Percentiles rank a stretch among this genome's conserved stretches.
These are phyloP conservation scores for Lasiodiplodia citricola DNA, from an alignment of 2,329 filamentous ascomycete species.

Conservation along the genomic window DNA sequence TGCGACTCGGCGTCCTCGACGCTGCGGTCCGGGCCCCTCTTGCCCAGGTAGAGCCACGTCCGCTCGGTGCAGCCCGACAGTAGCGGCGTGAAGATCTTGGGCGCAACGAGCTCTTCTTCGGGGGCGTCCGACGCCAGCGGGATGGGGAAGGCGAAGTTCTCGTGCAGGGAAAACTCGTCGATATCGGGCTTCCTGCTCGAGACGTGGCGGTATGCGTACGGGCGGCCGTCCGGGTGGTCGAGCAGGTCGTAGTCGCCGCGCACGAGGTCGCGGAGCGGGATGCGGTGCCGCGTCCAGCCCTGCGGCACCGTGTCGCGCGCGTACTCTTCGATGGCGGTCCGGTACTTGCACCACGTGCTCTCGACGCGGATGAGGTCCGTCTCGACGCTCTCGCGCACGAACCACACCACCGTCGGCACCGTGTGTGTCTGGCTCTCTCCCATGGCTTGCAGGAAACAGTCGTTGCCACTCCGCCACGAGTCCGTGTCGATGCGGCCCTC, in stretches of 20 bases:
- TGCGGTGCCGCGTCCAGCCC: neutral
- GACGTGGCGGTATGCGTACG: neutral
- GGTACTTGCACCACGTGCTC: slow-evolving; percentile 22
- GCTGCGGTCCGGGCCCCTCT: neutral
- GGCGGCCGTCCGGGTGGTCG: slow-evolving; percentile 10
- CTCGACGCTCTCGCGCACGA: slow-evolving; percentile 22
- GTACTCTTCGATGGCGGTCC: slow-evolving; percentile 3
- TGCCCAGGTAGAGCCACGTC: slow-evolving; percentile 5
- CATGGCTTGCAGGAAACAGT: neutral
- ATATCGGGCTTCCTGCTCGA: neutral
- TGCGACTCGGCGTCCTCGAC: neutral
- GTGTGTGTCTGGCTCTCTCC: neutral
- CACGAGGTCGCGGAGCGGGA: slow-evolving; percentile 4
- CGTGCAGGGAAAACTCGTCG: neutral
- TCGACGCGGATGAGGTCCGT: slow-evolving; percentile 9
- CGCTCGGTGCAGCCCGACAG: slow-evolving; percentile 8
- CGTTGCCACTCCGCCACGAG: slow-evolving; percentile 9
- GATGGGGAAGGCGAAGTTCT: slow-evolving; percentile 8
- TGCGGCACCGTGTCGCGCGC: neutral
- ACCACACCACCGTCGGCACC: slow-evolving; percentile 17
- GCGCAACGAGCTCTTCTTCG: neutral
- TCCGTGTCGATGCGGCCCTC: slow-evolving; percentile 21
- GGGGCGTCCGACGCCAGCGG: neutral
- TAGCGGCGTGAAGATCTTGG: slow-evolving; percentile 5
- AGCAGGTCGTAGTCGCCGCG: slow-evolving; percentile 10